These are phyloP conservation scores for Lactarius quietus DNA, from an alignment of 768 basidiomycete species.

Conservation along the genomic window DNA sequence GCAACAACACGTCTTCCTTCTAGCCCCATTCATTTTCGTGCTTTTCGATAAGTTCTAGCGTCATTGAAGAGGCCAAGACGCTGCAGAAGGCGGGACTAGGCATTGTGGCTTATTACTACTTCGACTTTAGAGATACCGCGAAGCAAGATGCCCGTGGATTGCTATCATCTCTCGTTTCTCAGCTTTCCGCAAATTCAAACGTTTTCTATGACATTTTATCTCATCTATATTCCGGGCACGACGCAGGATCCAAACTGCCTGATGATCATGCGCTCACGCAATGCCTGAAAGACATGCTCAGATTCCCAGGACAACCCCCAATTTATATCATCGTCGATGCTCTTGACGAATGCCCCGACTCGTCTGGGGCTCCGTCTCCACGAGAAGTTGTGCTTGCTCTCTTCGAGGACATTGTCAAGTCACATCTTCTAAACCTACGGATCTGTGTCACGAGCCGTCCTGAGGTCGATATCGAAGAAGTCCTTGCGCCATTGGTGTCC, in stretches of 20 bases:
- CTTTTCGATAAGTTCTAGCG: background rate
- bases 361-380: background rate
- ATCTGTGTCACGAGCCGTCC: constrained; percentile 10
- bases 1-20: background rate
- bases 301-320: background rate
- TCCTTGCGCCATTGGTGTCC: background rate
- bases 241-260: background rate
- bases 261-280: background rate
- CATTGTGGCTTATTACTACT: background rate
- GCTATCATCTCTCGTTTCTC: background rate
- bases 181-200: constrained; percentile 1
- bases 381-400: constrained; percentile 3
- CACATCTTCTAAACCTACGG: background rate
- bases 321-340: constrained; percentile 7
- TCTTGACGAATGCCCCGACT: constrained; percentile 14
- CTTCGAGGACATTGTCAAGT: background rate
- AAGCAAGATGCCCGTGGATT: constrained; percentile 5
- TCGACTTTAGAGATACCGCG: background rate
- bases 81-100: background rate
- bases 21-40: background rate
- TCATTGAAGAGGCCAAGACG: background rate
- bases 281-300: constrained; percentile 9
- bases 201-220: background rate
- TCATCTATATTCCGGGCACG: background rate
- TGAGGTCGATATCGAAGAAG: background rate